Evolutionary conservation across 345 rosid genomes (phyloP), one percentile per base, ranked within the genome.

Genomic region (Erysimum cheiranthoides): DNA sequence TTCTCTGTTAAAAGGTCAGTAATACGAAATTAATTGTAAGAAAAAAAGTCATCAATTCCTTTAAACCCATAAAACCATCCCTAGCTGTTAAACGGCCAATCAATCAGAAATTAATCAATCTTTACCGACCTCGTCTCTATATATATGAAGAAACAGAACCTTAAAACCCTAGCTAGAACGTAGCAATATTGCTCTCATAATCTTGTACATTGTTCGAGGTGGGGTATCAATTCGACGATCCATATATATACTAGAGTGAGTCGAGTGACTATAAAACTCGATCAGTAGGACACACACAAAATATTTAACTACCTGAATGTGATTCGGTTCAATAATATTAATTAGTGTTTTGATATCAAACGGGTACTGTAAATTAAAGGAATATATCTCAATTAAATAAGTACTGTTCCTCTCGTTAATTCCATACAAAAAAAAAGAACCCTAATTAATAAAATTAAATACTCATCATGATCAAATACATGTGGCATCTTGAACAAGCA

Each of bases 391-490:
- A 34, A 32, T 45, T 35, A 34, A 16, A 16, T 6, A n/a, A 58
- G 40, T 32, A 34, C 18, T 7, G 9, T n/a, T 57, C 16, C 27
- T 34, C 42, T 34, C 34, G 39, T 16, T 58, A 35, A 61, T 39
- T 21, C 25, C 1, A n/a, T n/a, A n/a, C n/a, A 13, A 31, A 38
- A 6, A 59, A 10, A 58, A 16, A 53, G 11, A 25, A 61, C 31
- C 49, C 49, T 32, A 32, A 32, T 32, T 6, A 5, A n/a, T n/a
- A n/a, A n/a, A n/a, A n/a, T n/a, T n/a, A 10, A 40, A 50, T 49
- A 61, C 61, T 28, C 34, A 50, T 61, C 61, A 61, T 30, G 40
- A 11, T 61, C 68, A 50, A 30, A 61, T 60, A 10, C 36, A 16
- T 60, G 30, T n/a, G 60, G 25, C 38, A 60, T 1, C 49, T 30